Percentiles rank a stretch among this genome's conserved stretches.
phyloP scores from a whole-genome alignment of 2,329 filamentous ascomycete species.

The Cercospora sesami region DNA sequence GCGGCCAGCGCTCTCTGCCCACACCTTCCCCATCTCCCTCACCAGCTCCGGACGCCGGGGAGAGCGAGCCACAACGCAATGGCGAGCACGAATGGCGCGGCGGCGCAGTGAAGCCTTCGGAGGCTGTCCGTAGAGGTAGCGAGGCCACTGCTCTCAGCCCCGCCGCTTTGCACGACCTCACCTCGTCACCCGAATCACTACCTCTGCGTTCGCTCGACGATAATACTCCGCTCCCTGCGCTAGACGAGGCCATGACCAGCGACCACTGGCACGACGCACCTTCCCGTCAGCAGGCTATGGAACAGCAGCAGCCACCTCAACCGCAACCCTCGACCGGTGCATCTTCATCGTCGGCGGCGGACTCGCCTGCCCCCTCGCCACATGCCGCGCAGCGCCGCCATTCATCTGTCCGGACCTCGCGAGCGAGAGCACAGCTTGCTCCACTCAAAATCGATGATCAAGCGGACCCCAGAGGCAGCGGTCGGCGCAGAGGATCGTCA shows the following conservation, averaged over 20 bases:
- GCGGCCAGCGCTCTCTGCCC: neutral
- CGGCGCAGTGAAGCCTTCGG: neutral
- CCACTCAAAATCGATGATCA: slow-evolving; percentile 34
- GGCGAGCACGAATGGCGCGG: neutral
- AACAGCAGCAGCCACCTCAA: slow-evolving; percentile 1
- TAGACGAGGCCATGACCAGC: slow-evolving; percentile 5
- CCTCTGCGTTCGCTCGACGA: slow-evolving; percentile 26
- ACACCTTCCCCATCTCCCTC: slow-evolving; percentile 7
- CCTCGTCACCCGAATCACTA: slow-evolving; percentile 27
- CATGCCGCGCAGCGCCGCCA: slow-evolving; percentile 16
- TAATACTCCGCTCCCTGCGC: slow-evolving; percentile 17
- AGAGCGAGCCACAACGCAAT: neutral
- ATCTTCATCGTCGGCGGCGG: slow-evolving; percentile 8
- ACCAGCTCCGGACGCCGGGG: neutral
- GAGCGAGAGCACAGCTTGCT: slow-evolving; percentile 22
- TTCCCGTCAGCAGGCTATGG: neutral
- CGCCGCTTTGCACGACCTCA: slow-evolving; percentile 23
- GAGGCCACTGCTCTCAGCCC: slow-evolving; percentile 24
- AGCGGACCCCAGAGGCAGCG: neutral
- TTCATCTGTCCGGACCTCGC: slow-evolving; percentile 20
- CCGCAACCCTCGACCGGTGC: neutral
- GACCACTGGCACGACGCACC: neutral
- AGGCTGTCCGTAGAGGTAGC: slow-evolving; percentile 20
- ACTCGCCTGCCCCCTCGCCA: slow-evolving; percentile 1
- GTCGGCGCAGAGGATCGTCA: slow-evolving; percentile 20